Conservation (phyloP, 176 grass and related monocot species). For the Bromus sterilis region DNA sequence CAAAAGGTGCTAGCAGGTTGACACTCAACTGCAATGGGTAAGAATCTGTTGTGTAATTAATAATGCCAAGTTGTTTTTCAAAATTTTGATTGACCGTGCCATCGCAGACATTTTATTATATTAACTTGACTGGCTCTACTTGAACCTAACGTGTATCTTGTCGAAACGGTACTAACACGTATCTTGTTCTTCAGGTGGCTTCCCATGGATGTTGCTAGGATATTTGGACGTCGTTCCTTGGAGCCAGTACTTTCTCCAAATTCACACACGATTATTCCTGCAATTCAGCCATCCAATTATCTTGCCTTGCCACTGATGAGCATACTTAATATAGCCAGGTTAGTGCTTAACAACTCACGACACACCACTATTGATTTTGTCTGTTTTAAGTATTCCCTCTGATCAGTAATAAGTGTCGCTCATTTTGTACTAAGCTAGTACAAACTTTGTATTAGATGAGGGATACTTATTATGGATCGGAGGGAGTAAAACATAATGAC, state of each 20-base stretch:
- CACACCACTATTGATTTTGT: background rate
- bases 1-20: conserved; percentile 83
- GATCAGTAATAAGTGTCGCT: no score
- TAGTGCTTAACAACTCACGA: conserved; percentile 21
- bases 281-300: conserved; percentile 74
- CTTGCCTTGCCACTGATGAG: conserved; percentile 91
- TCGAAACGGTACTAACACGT: background rate
- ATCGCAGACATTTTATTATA: background rate
- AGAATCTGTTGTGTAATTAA: background rate
- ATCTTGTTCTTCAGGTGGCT: conserved; percentile 66
- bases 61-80: background rate
- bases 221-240: conserved; percentile 63
- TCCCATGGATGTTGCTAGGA: conserved; percentile 80
- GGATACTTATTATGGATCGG: no score
- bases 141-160: background rate
- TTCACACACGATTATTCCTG: conserved; percentile 54
- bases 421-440: no score
- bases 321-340: conserved; percentile 98
- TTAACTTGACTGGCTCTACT: background rate
- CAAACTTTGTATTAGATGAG: no score
- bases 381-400: conserved; percentile 1
- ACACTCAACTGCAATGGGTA: conserved; percentile 97
- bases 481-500: background rate
- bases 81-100: background rate
- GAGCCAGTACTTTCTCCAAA: conserved; percentile 81